Evolutionary conservation across 1,284 basidiomycete species (phyloP).

Genomic region (Sparassis latifolia): DNA sequence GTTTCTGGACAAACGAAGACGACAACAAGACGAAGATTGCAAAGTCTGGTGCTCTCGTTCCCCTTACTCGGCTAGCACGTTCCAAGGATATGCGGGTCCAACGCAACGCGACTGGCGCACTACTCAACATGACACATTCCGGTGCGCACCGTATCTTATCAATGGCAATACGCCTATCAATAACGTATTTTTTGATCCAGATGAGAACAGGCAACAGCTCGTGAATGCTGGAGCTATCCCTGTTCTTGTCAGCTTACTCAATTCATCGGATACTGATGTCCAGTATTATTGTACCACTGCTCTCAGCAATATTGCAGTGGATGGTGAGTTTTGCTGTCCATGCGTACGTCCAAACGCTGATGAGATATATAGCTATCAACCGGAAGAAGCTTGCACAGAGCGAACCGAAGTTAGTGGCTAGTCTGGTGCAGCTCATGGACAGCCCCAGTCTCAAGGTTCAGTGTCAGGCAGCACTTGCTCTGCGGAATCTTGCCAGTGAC

Average conservation of each 20-base stretch:
- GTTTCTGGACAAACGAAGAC: conserved; percentile 40
- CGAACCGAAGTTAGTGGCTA: conserved; percentile 93
- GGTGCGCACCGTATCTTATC: conserved; percentile 42
- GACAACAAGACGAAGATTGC: conserved; percentile 99
- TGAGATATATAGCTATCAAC: conserved; percentile 56
- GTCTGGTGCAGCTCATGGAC: conserved; percentile 95
- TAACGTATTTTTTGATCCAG: conserved; percentile 31
- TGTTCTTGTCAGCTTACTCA: conserved; percentile 91
- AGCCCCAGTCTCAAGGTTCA: conserved; percentile 97
- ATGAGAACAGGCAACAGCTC: conserved; percentile 98
- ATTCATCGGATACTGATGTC: conserved; percentile 97
- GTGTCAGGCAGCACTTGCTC: conserved; percentile 95
- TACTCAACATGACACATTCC: conserved; percentile 99
- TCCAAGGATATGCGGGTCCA: conserved; percentile 99
- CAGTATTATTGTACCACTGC: conserved; percentile 99
- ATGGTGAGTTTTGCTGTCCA: conserved; percentile 46
- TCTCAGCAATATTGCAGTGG: conserved; percentile 96
- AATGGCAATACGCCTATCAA: not conserved
- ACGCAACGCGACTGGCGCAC: conserved; percentile 95
- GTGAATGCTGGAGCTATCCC: conserved; percentile 99
- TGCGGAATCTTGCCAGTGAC: conserved; percentile 96
- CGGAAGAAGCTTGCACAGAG: conserved; percentile 93
- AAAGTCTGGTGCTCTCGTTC: conserved; percentile 96
- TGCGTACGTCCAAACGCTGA: not conserved
- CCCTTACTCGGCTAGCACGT: conserved; percentile 91